Base-by-base conservation (phyloP, 139 green algal species). In the Volvox africanus region DNA sequence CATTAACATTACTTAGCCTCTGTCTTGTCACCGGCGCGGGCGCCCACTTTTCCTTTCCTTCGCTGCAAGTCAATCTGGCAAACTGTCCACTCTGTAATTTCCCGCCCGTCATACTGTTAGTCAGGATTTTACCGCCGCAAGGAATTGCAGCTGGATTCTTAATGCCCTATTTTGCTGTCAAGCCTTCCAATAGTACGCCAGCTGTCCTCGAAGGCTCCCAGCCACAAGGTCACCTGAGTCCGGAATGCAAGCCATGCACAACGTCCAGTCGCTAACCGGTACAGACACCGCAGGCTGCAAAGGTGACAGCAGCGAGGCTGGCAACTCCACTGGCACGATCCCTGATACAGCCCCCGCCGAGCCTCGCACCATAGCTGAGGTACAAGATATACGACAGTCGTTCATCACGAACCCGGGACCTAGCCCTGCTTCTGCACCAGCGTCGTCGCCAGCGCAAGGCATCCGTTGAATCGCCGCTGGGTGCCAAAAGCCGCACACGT, bases 401-500 rank as follows among this genome's bases (percentile, higher is more conserved):
- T 44, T 12, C 71, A 90, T 71, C n/a, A 55, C 85, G 1, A 89
- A 21, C 0, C 68, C 85, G 0, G 85, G 86, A 28, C 32, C 19
- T 32, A 83, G 6, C 0, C 65, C 24, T 55, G 44, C 44, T 13
- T 14, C n/a, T 1, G 35, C 78, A 14, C 78, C 78, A 75, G 11
- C 18, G 50, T 26, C 71, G 1, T 28, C n/a, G 78, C 36, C 35
- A 24, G 12, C 28, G 33, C 32, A 20, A 55, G 18, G 17, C 36
- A 17, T 22, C 11, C 78, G 78, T 20, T 17, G 1, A 2, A 82
- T 14, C 33, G 84, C 84, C 5, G 69, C 32, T 21, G 86, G 86
- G 86, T 90, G 86, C 86, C 86, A 90, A 55, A 90, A 90, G 19
- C 86, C 86, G 73, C 50, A 77, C 19, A 81, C 86, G 21, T 84